Conservation (phyloP, 148 eudicot genomes). For the Chenopodium album region DNA sequence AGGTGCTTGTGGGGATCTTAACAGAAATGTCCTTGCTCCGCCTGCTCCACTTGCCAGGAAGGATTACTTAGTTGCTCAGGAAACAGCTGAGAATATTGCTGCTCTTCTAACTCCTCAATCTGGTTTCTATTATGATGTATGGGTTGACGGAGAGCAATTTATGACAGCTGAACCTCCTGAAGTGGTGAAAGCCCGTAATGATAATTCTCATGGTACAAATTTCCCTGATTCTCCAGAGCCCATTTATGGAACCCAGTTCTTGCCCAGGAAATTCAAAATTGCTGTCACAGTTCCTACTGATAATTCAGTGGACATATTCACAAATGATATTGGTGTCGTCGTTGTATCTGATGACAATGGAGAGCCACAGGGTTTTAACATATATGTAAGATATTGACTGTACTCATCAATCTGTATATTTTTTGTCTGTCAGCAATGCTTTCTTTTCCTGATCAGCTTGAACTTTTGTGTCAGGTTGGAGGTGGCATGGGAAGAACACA, state of each 20-base stretch:
- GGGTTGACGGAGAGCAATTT: constrained; percentile 96
- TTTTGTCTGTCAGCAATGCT: background rate
- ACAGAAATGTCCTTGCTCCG: constrained; percentile 95
- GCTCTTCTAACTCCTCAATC: constrained; percentile 92
- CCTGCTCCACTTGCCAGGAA: constrained; percentile 85
- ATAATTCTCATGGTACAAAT: constrained; percentile 92
- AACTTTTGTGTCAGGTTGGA: constrained; percentile 65
- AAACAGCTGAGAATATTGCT: constrained; percentile 95
- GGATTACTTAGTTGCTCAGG: constrained; percentile 85
- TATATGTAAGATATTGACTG: constrained; percentile 58
- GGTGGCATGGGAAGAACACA: constrained; percentile 99
- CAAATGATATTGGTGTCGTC: constrained; percentile 89
- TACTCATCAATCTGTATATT: background rate
- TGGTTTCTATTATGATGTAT: constrained; percentile 97
- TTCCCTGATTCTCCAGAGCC: constrained; percentile 95
- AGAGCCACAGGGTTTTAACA: constrained; percentile 87
- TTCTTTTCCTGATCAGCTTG: background rate
- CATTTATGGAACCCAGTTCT: constrained; percentile 94
- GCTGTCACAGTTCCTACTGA: constrained; percentile 94
- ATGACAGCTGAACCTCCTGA: constrained; percentile 96
- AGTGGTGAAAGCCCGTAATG: constrained; percentile 86
- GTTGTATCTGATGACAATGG: constrained; percentile 86
- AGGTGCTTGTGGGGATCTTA: constrained; percentile 98
- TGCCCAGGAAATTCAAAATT: constrained; percentile 94
- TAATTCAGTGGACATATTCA: constrained; percentile 88